Evolutionary conservation across 345 rosid genomes (phyloP).

Genomic region (Rhodamnia argentea): DNA sequence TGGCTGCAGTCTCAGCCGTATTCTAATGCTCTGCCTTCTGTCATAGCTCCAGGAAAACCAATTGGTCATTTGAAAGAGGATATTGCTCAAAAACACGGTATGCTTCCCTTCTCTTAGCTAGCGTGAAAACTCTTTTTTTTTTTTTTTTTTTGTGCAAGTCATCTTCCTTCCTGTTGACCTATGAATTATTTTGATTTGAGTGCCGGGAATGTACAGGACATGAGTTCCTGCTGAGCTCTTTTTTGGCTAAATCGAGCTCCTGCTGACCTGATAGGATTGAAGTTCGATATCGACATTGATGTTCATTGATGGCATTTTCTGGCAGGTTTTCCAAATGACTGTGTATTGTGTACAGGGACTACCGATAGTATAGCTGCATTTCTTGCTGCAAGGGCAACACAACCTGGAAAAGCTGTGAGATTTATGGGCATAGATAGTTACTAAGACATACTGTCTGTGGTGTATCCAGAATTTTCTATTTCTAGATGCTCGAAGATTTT

Average conservation of each 20-base stretch:
- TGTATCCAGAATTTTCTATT: neutral
- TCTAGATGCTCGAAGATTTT: neutral
- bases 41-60: conserved; percentile 72
- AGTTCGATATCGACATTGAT: neutral
- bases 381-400: conserved; percentile 80
- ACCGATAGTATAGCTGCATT: conserved; percentile 96
- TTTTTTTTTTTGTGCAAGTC: neutral
- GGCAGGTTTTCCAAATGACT: conserved; percentile 71
- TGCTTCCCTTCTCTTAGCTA: neutral
- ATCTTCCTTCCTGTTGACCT: neutral
- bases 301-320: neutral
- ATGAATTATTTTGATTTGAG: neutral
- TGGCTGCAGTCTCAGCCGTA: conserved; percentile 87
- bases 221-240: neutral
- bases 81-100: conserved; percentile 48
- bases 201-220: neutral
- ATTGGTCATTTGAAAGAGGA: conserved; percentile 52
- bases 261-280: neutral
- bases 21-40: conserved; percentile 56
- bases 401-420: conserved; percentile 84
- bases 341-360: conserved; percentile 76
- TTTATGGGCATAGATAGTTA: neutral
- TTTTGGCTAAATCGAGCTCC: neutral
- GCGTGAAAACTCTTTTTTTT: neutral
- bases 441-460: neutral